Percentiles rank a stretch among this genome's conserved stretches.
Conservation (phyloP, 345 rosid genomes). For the Syzygium jambos region DNA sequence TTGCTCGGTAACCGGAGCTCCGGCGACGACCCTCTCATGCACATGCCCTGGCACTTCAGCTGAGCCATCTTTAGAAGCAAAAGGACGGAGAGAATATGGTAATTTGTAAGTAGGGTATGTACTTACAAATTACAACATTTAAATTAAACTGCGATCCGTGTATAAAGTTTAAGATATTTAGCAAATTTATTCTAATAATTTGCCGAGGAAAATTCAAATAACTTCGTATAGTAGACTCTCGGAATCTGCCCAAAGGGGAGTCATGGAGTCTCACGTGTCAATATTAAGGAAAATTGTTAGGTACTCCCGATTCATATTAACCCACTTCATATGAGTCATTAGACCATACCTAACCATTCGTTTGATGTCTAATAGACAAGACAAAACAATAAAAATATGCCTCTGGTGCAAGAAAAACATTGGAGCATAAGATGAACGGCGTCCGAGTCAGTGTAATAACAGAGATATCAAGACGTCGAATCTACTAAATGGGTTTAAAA, state of each 20-base stretch:
- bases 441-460: not conserved
- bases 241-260: not conserved
- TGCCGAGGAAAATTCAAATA: not conserved
- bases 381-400: not conserved
- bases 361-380: not conserved
- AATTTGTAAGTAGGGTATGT: not conserved
- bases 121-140: not conserved
- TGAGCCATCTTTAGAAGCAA: conserved; percentile 15
- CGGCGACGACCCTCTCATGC: conserved; percentile 24
- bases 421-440: not conserved
- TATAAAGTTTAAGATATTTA: not conserved
- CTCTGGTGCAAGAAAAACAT: not conserved
- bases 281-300: not conserved
- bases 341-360: too few species aligned
- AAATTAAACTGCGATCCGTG: not conserved
- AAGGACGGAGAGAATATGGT: not conserved
- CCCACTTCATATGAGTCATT: not conserved
- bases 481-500: not conserved
- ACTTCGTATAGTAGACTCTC: not conserved
- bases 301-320: not conserved
- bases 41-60: conserved; percentile 28
- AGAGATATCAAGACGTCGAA: not conserved
- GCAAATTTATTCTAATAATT: not conserved
- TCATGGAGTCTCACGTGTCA: not conserved
- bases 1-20: conserved; percentile 22